Evolutionary conservation across 305 asterid genomes (phyloP).

Genomic region (Galium porrigens): DNA sequence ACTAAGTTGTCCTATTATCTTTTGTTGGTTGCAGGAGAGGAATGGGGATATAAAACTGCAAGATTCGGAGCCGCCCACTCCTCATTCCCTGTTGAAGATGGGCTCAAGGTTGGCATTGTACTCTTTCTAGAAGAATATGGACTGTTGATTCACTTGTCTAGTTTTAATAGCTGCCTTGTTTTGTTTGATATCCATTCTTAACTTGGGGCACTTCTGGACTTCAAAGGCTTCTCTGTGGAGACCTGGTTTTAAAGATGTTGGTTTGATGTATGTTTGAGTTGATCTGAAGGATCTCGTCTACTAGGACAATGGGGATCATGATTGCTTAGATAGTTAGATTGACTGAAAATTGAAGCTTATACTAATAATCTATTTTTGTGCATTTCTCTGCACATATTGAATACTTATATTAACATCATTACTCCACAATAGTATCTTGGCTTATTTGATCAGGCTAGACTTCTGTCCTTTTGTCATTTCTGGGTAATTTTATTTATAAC

Average conservation of each 20-base stretch:
- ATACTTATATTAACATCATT: background rate
- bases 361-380: background rate
- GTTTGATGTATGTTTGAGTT: background rate
- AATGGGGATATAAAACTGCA: conserved; percentile 61
- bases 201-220: conserved; percentile 5
- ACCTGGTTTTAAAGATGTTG: background rate
- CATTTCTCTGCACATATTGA: background rate
- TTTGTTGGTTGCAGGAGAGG: conserved; percentile 46
- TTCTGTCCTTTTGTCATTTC: background rate
- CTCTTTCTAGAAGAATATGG: background rate
- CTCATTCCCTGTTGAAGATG: conserved; percentile 48
- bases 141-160: background rate
- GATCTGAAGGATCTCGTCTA: background rate
- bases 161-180: background rate
- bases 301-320: background rate
- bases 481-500: background rate
- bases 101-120: conserved; percentile 46
- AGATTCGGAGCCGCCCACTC: conserved; percentile 67
- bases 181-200: background rate
- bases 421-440: background rate
- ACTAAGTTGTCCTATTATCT: background rate
- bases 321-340: background rate
- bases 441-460: background rate
- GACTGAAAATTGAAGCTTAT: background rate
- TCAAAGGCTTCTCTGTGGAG: background rate